phyloP scores from a whole-genome alignment of 1,284 basidiomycete genomes.

The Coniferiporia sulphurascens region DNA sequence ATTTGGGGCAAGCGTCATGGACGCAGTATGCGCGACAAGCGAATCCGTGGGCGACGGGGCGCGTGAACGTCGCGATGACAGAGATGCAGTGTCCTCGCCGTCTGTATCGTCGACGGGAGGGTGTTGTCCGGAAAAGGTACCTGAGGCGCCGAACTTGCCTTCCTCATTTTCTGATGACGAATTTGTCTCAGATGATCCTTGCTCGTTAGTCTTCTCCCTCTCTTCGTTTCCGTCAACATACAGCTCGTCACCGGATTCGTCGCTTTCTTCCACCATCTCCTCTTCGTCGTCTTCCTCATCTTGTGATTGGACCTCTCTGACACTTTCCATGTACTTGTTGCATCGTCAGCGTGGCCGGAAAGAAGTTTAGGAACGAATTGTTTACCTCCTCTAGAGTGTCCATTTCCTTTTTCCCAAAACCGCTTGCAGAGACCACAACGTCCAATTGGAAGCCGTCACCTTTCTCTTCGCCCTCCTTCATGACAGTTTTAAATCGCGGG shows the following conservation, averaged over 20 bases:
- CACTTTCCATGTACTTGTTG: conserved; percentile 61
- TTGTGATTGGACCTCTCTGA: conserved; percentile 37
- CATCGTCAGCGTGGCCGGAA: not conserved
- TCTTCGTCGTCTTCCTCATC: conserved; percentile 31
- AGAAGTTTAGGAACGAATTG: conserved; percentile 21
- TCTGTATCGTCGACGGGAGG: not conserved
- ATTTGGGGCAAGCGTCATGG: conserved; percentile 21
- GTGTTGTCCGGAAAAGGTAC: not conserved
- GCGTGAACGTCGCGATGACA: conserved; percentile 38
- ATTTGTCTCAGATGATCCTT: conserved; percentile 19
- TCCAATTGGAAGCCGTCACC: conserved; percentile 65
- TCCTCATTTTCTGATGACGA: conserved; percentile 21
- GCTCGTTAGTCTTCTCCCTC: conserved; percentile 27
- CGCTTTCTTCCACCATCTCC: conserved; percentile 31
- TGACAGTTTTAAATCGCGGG: conserved; percentile 72
- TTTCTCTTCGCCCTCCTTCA: conserved; percentile 46
- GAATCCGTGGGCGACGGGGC: conserved; percentile 36
- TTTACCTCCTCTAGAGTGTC: conserved; percentile 78
- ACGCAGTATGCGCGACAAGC: conserved; percentile 31
- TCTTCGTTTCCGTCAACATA: conserved; percentile 28
- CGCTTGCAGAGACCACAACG: conserved; percentile 87
- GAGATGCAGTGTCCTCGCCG: not conserved
- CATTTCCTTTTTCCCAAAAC: conserved; percentile 82
- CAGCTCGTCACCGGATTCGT: conserved; percentile 29
- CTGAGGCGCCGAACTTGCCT: not conserved